These are phyloP conservation scores for Ophiostoma australiae DNA, from an alignment of 2,329 filamentous ascomycete species.

Conservation along the genomic window DNA sequence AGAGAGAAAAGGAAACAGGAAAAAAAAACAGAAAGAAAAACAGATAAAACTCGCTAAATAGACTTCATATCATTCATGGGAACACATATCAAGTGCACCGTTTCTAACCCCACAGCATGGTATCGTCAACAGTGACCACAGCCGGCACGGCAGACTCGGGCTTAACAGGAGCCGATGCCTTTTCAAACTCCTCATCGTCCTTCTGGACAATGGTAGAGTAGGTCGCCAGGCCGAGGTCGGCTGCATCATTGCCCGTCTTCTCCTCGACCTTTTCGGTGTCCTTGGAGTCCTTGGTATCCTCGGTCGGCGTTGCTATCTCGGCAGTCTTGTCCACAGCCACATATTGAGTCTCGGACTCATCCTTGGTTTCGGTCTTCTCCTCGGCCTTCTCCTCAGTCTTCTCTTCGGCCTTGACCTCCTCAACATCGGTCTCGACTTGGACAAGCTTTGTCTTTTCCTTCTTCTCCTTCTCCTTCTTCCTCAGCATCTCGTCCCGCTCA, in stretches of 20 bases:
- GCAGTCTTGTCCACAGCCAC: not conserved
- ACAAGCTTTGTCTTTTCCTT: constrained; percentile 27
- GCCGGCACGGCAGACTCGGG: not conserved
- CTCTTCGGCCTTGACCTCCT: constrained; percentile 31
- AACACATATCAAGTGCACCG: not conserved
- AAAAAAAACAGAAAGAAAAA: not conserved
- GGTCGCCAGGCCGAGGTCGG: constrained; percentile 26
- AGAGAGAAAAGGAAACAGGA: not conserved
- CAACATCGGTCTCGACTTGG: constrained; percentile 20
- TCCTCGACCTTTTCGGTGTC: not conserved
- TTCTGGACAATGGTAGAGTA: constrained; percentile 32
- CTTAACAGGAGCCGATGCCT: constrained; percentile 30
- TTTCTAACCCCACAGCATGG: constrained; percentile 20
- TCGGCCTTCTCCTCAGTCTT: constrained; percentile 30
- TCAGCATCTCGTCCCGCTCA: constrained; percentile 27
- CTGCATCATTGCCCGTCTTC: constrained; percentile 3
- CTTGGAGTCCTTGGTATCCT: not conserved
- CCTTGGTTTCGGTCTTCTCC: constrained; percentile 27
- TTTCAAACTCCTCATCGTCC: constrained; percentile 33
- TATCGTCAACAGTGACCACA: constrained; percentile 8
- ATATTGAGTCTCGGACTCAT: constrained; percentile 11
- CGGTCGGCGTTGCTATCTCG: not conserved
- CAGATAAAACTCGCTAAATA: not conserved
- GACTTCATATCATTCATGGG: not conserved
- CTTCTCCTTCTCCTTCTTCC: constrained; percentile 29